These are phyloP conservation scores for Talaromyces sp. DNA, from an alignment of 2,329 filamentous ascomycete genomes.

Conservation along the genomic window DNA sequence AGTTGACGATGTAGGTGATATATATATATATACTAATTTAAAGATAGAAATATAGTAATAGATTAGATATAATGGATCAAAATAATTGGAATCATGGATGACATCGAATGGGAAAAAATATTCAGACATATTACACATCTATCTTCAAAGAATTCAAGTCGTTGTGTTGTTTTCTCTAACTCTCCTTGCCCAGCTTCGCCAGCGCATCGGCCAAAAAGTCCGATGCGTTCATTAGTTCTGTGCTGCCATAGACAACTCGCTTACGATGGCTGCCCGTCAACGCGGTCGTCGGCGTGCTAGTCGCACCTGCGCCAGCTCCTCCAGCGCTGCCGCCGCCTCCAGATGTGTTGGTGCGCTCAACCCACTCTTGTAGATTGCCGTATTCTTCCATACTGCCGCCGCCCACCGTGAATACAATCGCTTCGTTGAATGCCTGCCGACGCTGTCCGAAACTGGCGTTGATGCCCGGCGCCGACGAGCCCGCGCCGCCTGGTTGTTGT, in stretches of 20 bases:
- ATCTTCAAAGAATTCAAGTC: not conserved
- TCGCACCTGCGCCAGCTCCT: slow-evolving; percentile 18
- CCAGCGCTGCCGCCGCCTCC: slow-evolving; percentile 46
- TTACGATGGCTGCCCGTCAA: slow-evolving; percentile 54
- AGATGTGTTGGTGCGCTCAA: slow-evolving; percentile 60
- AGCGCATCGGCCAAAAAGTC: slow-evolving; percentile 56
- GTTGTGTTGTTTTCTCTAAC: slow-evolving; percentile 17
- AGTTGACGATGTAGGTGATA: too few species aligned
- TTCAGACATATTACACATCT: slow-evolving; percentile 5
- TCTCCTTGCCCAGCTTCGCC: slow-evolving; percentile 52
- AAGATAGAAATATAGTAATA: not conserved
- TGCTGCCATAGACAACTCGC: slow-evolving; percentile 90
- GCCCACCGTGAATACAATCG: slow-evolving; percentile 89
- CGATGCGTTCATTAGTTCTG: slow-evolving; percentile 61
- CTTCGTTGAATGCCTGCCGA: slow-evolving; percentile 81
- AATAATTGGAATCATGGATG: not conserved
- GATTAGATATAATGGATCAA: not conserved
- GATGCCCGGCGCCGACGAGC: slow-evolving; percentile 52
- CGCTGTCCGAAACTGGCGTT: slow-evolving; percentile 85
- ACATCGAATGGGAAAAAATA: not conserved
- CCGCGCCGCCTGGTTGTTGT: slow-evolving; percentile 36
- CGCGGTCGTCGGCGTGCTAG: not conserved
- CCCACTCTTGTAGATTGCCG: slow-evolving; percentile 95
- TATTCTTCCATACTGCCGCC: slow-evolving; percentile 99
- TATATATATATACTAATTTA: not conserved